These are phyloP conservation scores for Hypoxylon sp. DNA, from an alignment of 2,329 filamentous ascomycete genomes.

Conservation along the genomic window DNA sequence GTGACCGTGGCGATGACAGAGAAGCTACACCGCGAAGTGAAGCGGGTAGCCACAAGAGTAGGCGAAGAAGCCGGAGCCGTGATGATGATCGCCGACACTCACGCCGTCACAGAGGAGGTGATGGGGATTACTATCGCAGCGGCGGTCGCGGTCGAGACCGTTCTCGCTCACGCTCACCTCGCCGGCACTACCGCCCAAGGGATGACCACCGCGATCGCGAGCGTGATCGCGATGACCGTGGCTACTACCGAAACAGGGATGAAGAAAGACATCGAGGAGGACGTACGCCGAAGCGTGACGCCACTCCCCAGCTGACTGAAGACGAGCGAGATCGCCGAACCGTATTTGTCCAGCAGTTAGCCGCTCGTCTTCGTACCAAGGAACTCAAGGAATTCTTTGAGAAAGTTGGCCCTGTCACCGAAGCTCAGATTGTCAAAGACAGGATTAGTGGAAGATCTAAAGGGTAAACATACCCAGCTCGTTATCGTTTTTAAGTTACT, in stretches of 20 bases:
- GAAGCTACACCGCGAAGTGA: slow-evolving; percentile 81
- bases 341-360: slow-evolving; percentile 98
- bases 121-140: slow-evolving; percentile 81
- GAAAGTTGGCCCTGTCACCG: slow-evolving; percentile 92
- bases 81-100: slow-evolving; percentile 81
- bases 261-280: slow-evolving; percentile 60
- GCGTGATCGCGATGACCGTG: slow-evolving; percentile 61
- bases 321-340: slow-evolving; percentile 97
- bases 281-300: slow-evolving; percentile 61
- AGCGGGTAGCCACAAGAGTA: slow-evolving; percentile 84
- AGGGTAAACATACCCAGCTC: slow-evolving; percentile 75
- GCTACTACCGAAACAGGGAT: slow-evolving; percentile 68
- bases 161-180: slow-evolving; percentile 80
- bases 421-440: slow-evolving; percentile 99
- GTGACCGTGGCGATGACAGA: slow-evolving; percentile 70
- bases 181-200: slow-evolving; percentile 70
- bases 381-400: slow-evolving; percentile 97
- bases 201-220: slow-evolving; percentile 70
- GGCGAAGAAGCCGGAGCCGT: slow-evolving; percentile 83
- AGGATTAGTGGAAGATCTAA: slow-evolving; percentile 97
- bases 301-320: slow-evolving; percentile 84
- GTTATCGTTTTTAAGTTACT: slow-evolving; percentile 9
- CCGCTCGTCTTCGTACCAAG: slow-evolving; percentile 90
- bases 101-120: slow-evolving; percentile 76
- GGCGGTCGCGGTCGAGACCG: slow-evolving; percentile 70